Conservation (phyloP, 192 early-diverging fungal genomes). For the Rhizoclosmatium sp. region DNA sequence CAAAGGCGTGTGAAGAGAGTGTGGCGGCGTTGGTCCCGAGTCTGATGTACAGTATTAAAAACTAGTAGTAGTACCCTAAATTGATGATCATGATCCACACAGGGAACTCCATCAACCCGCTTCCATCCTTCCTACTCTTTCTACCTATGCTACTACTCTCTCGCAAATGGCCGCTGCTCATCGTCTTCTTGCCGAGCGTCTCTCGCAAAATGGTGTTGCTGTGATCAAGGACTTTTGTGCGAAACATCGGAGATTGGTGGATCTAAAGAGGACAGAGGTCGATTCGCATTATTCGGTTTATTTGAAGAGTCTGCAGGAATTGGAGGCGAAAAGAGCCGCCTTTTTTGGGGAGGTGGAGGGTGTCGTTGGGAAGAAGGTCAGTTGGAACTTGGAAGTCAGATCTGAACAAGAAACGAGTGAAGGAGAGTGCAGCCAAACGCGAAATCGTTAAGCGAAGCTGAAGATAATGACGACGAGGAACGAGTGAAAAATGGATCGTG, state of each 20-base stretch:
- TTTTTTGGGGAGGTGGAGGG: too few relatives aligned
- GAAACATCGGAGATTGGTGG: conserved; percentile 38
- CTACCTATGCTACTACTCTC: background rate
- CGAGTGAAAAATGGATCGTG: background rate
- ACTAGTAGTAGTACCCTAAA: background rate
- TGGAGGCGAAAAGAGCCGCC: too few relatives aligned
- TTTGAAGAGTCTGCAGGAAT: conserved; percentile 9
- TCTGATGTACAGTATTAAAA: background rate
- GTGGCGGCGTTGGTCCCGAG: background rate
- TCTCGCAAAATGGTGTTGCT: conserved; percentile 39
- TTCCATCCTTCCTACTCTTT: background rate
- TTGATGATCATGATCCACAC: background rate
- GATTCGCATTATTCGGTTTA: conserved; percentile 37
- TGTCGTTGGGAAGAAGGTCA: background rate
- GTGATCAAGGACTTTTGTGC: conserved; percentile 43
- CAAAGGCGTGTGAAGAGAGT: background rate
- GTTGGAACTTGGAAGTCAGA: background rate
- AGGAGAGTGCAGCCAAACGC: too few relatives aligned
- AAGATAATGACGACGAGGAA: too few relatives aligned
- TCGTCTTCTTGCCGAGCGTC: conserved; percentile 45
- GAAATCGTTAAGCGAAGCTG: too few relatives aligned
- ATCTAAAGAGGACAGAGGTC: conserved; percentile 46
- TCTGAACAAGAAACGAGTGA: too few relatives aligned
- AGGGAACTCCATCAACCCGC: background rate
- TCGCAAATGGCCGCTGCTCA: conserved; percentile 39